Evolutionary conservation across 805 yeast species (phyloP), one percentile per base, ranked within the genome.

Genomic region (Candida ipomoeae): DNA sequence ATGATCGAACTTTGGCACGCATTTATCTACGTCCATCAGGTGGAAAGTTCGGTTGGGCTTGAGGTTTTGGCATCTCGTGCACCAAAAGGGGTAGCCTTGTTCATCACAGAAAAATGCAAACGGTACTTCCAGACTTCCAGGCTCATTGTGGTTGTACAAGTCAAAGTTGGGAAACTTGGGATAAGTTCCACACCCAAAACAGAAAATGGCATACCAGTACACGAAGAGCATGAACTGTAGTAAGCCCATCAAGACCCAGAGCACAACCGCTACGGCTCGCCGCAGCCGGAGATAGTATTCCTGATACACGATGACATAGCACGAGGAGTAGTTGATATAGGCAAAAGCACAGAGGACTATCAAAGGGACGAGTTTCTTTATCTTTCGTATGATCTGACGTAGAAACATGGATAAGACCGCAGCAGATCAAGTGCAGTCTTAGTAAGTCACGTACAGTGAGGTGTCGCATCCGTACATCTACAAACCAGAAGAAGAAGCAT

Each of bases 1-100:
- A 64, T 91, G 98, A 66, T 91, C 98, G 73, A 87, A 85, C 50
- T 78, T 74, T 0, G 87, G 82, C 0, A 90, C 81, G 61, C 96
- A 89, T 21, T 66, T 61, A 2, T 74, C 76, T 47, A 69, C 46
- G 44, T 77, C 73, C 3, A 78, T 72, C 37, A 90, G 84, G 61
- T 88, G 97, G 56, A 82, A 92, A 0, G 87, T 65, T 46, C 97
- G 72, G 23, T 81, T 78, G 1, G 84, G 74, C 60, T 87, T 89
- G 31, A 87, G 65, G 5, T 84, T 76, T 44, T 78, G 71, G 62
- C 96, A 88, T 10, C 68, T 64, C 1, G 85, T 67, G 61, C 96
- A 89, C 83, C 87, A 91, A 26, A 72, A 70, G 0, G 96, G 95
- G 55, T 77, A 81, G 0, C 98, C 97, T 50, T 78, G 74, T 8